Conservation (phyloP, 2,329 filamentous ascomycete species). For the Fusarium nelsonii region DNA sequence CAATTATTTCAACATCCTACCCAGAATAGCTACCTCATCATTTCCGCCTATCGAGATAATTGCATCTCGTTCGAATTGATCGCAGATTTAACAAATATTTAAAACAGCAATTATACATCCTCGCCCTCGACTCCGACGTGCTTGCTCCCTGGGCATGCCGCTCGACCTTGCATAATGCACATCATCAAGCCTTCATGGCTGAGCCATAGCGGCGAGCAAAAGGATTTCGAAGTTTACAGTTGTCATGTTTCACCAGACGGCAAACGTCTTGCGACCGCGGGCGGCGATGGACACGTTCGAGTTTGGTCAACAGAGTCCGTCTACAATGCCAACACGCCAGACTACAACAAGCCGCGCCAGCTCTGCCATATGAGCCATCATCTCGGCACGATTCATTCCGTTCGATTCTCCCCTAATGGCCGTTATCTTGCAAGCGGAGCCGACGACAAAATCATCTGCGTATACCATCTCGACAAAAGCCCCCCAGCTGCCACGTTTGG, state of each 20-base stretch:
- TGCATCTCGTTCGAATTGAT: conserved; percentile 17
- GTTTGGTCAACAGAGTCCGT: conserved; percentile 98
- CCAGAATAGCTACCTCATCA: neutral
- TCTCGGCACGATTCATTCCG: conserved; percentile 95
- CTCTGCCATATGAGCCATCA: conserved; percentile 99
- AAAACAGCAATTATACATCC: neutral
- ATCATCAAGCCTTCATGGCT: conserved; percentile 97
- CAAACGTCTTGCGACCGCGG: conserved; percentile 89
- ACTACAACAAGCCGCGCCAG: conserved; percentile 85
- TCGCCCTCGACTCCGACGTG: conserved; percentile 14
- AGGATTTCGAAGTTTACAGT: conserved; percentile 98
- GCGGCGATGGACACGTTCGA: conserved; percentile 96
- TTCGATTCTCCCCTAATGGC: conserved; percentile 95
- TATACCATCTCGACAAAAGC: conserved; percentile 90
- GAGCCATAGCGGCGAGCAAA: conserved; percentile 95
- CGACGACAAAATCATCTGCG: conserved; percentile 98
- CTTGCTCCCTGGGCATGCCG: conserved; percentile 41
- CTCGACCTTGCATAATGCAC: conserved; percentile 68
- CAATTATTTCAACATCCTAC: conserved; percentile 12
- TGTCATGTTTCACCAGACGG: conserved; percentile 98
- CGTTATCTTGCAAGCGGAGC: conserved; percentile 96
- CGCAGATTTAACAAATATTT: neutral
- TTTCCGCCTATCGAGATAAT: neutral
- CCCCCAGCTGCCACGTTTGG: conserved; percentile 85
- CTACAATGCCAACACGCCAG: conserved; percentile 79